Base-by-base conservation (phyloP, 2,329 filamentous ascomycete genomes). In the Plenodomus biglobosus region DNA sequence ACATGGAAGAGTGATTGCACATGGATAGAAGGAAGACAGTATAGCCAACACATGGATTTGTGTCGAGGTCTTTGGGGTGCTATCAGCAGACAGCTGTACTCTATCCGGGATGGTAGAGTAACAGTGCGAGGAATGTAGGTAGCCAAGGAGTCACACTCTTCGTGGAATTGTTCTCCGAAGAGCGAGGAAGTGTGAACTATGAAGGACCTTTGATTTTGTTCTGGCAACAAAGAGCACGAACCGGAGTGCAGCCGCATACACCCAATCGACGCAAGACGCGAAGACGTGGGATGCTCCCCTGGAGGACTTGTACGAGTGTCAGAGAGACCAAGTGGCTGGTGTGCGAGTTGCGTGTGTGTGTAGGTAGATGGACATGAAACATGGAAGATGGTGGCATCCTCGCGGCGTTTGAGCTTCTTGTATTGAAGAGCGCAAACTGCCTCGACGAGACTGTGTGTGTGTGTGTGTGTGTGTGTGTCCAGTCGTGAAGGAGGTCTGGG, bases 121-220 rank as follows among this genome's bases (percentile, higher is more conserved):
- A 15, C 15, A 32, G 11, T 8, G 8, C 6, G 13, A 15, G 2
- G 39, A 16, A 73, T 78, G 76, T 79, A 72, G 75, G 76, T 75
- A 71, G 72, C 65, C 75, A 74, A 75, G 77, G 77, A 80, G 77
- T 78, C 77, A 77, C 75, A 74, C 74, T 75, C 69, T 70, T 70
- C 70, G 68, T 74, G 66, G 74, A 61, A 64, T 47, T 38, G n/a
- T n/a, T 61, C 51, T 63, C 70, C 66, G 67, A 65, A 75, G 74
- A 75, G 76, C 69, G 70, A 76, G 69, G 68, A 69, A 75, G 73
- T 71, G 74, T 77, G 77, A 78, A 80, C 77, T 80, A 80, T 80
- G 77, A 79, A 75, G 75, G 76, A 75, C 76, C 76, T 63, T 59
- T 60, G 55, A 47, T 44, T 57, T 77, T 72, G 50, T 45, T 79